These are phyloP conservation scores for Gentiana straminea DNA, from an alignment of 257 asterid genomes.

Conservation along the genomic window DNA sequence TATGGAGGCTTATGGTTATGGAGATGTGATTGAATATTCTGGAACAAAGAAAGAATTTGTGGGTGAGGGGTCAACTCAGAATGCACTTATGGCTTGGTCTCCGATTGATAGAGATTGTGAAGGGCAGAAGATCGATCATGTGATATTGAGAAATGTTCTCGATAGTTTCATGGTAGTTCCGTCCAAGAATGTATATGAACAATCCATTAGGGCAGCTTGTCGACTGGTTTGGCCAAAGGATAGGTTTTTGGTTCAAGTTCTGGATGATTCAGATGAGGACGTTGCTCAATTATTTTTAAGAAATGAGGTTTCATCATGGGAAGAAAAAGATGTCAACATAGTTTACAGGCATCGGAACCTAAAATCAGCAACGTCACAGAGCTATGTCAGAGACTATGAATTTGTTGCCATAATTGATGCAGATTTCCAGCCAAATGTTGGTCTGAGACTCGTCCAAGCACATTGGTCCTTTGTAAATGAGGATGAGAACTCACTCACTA, in stretches of 20 bases:
- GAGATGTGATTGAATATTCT: too few relatives aligned
- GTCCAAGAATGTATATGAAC: conserved; percentile 51
- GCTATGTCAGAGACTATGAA: conserved; percentile 73
- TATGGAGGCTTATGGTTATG: too few relatives aligned
- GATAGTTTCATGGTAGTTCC: too few relatives aligned
- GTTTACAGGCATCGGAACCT: conserved; percentile 81
- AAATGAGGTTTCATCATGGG: conserved; percentile 63
- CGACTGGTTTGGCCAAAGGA: conserved; percentile 93
- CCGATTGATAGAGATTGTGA: too few relatives aligned
- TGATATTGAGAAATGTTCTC: too few relatives aligned
- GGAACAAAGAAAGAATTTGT: too few relatives aligned
- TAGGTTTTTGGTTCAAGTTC: conserved; percentile 61
- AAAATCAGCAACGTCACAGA: conserved; percentile 89
- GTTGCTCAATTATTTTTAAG: conserved; percentile 55
- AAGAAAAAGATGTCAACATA: conserved; percentile 72
- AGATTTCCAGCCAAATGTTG: conserved; percentile 77
- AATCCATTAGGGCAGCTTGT: conserved; percentile 76
- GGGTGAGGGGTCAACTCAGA: too few relatives aligned
- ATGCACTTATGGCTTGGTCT: too few relatives aligned
- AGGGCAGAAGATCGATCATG: too few relatives aligned
- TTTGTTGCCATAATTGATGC: conserved; percentile 85
- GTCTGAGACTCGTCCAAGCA: conserved; percentile 78
- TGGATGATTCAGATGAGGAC: conserved; percentile 93
- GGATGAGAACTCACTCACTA: conserved; percentile 74
- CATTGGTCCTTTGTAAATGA: conserved; percentile 84